Evolutionary conservation across 305 asterid genomes (phyloP), one percentile per base, ranked within the genome.

Genomic region (Fraxinus latifolia): DNA sequence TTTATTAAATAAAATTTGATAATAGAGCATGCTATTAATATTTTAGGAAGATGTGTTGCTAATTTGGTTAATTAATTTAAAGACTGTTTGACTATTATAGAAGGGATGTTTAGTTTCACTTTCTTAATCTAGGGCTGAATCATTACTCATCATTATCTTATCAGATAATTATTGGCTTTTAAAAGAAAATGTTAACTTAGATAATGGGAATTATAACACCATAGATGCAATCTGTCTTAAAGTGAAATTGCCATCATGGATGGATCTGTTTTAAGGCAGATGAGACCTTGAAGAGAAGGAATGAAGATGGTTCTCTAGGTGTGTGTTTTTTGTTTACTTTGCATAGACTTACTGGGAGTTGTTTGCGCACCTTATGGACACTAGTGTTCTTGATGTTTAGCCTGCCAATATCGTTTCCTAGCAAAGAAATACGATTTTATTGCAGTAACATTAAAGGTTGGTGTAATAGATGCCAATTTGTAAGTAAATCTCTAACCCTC

Each of bases 221-320:
- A 53, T 53, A 53, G 62, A 53, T 53, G 21, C 23, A n/a, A n/a
- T 50, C 62, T 53, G 62, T 53, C 23, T 53, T n/a, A 53, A 15
- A 27, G 58, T 31, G 60, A 36, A 53, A 29, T 58, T 58, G 55
- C 39, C 27, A 25, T 78, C 33, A 14, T 34, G 14, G 76, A 36
- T 37, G 80, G 29, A 11, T 32, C 5, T 53, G 36, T 29, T 78
- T 79, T 77, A 47, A 68, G 82, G 68, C 68, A n/a, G 17, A n/a
- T 55, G 32, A 68, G 62, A 11, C 55, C 34, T n/a, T 36, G 77
- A 62, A 74, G 65, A 74, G 33, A 72, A 80, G 42, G 62, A 27
- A 75, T 68, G 50, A 76, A 33, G 67, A 33, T 70, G 74, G 29
- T 27, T 25, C n/a, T 76, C 32, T 62, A 29, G 60, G 82, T 12